Evolutionary conservation across 345 rosid genomes (phyloP).

Genomic region (Camelina neglecta): DNA sequence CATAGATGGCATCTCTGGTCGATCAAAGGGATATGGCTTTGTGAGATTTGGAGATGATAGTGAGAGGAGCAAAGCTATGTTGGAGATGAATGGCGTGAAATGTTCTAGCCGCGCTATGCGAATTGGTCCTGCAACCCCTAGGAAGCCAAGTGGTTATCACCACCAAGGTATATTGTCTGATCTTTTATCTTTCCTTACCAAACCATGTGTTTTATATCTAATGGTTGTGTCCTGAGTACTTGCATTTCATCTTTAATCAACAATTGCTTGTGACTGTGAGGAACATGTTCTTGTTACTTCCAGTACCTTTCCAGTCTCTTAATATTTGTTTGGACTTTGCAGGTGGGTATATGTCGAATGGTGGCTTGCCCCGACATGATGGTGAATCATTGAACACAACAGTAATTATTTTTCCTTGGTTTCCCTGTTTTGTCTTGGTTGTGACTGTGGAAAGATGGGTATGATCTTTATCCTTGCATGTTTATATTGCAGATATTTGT

Average conservation of each 20-base stretch:
- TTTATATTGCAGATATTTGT: slow-evolving; percentile 71
- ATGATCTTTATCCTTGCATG: not conserved
- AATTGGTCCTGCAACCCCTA: slow-evolving; percentile 89
- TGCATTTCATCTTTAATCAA: not conserved
- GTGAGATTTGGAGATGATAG: slow-evolving; percentile 92
- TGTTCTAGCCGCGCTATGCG: slow-evolving; percentile 90
- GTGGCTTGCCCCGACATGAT: slow-evolving; percentile 60
- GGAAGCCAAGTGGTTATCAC: slow-evolving; percentile 85
- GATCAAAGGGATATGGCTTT: slow-evolving; percentile 95
- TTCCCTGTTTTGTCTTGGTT: slow-evolving; percentile 10
- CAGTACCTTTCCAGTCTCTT: not conserved
- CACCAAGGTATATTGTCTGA: slow-evolving; percentile 60
- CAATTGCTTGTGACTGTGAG: not conserved
- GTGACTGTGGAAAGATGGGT: not conserved
- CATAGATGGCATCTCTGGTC: slow-evolving; percentile 83
- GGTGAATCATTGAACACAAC: slow-evolving; percentile 86
- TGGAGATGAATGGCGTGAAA: slow-evolving; percentile 83
- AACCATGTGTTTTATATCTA: too few relatives aligned
- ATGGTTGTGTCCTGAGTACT: not conserved
- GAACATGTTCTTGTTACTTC: not conserved
- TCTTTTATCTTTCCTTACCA: not conserved
- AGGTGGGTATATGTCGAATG: slow-evolving; percentile 80
- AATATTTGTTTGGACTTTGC: slow-evolving; percentile 38
- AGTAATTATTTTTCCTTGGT: slow-evolving; percentile 51
- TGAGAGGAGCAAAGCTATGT: slow-evolving; percentile 81